Percentiles rank a stretch among this genome's conserved stretches.
Evolutionary conservation across 805 yeast genomes (phyloP).

Genomic region (Candida koratica): DNA sequence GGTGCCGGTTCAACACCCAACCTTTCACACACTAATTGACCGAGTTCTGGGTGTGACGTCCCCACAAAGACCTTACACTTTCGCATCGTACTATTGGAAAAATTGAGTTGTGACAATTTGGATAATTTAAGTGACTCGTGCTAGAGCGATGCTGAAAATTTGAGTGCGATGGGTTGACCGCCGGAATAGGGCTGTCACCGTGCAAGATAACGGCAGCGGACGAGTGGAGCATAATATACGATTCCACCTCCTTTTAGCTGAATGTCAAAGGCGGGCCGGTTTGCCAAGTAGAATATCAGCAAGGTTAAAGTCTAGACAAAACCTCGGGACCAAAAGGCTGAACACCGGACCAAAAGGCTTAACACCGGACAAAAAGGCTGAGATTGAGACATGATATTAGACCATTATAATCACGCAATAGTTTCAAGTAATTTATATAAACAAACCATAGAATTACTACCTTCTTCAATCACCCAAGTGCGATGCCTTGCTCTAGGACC

Average conservation of each 20-base stretch:
- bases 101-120: constrained; percentile 5
- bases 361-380: no score
- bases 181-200: neutral
- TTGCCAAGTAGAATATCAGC: no score
- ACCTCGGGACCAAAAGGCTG: no score
- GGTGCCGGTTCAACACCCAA: constrained; percentile 94
- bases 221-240: no score
- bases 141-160: constrained; percentile 3
- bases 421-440: neutral
- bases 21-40: constrained; percentile 82
- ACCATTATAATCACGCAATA: neutral
- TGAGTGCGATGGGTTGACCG: constrained; percentile 6
- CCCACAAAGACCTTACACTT: constrained; percentile 97
- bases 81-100: constrained; percentile 55
- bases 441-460: constrained; percentile 1
- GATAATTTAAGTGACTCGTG: neutral
- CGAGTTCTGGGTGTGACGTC: constrained; percentile 92
- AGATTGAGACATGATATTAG: no score
- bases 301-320: no score
- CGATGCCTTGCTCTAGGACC: constrained; percentile 74
- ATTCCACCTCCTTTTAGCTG: no score
- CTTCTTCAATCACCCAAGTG: constrained; percentile 23
- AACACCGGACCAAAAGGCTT: no score
- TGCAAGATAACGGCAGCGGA: no score
- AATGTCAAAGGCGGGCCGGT: no score